phyloP scores from a whole-genome alignment of 805 yeast species.

The Hanseniaspora lachancei region DNA sequence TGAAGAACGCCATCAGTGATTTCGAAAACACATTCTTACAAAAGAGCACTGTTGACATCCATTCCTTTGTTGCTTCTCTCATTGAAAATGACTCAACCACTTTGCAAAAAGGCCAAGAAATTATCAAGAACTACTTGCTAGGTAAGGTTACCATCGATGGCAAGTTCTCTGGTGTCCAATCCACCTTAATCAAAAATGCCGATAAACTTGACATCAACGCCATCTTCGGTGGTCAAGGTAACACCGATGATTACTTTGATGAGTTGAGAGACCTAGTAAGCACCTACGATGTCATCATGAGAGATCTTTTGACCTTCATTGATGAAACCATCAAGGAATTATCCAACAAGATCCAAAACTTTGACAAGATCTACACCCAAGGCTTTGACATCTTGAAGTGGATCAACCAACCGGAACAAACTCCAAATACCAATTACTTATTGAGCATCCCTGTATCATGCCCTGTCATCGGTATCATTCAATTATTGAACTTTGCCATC shows the following conservation, averaged over 20 bases:
- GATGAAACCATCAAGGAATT: slow-evolving; percentile 56
- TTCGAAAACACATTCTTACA: slow-evolving; percentile 65
- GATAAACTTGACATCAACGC: slow-evolving; percentile 57
- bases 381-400: slow-evolving; percentile 82
- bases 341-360: slow-evolving; percentile 58
- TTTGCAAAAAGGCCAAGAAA: slow-evolving; percentile 51
- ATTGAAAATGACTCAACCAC: slow-evolving; percentile 44
- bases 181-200: slow-evolving; percentile 45
- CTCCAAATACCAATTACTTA: slow-evolving; percentile 81
- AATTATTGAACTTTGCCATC: slow-evolving; percentile 82
- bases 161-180: slow-evolving; percentile 37
- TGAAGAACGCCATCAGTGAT: slow-evolving; percentile 59
- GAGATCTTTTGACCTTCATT: slow-evolving; percentile 56
- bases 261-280: slow-evolving; percentile 79
- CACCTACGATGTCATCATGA: slow-evolving; percentile 60
- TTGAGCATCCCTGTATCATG: slow-evolving; percentile 87
- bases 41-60: slow-evolving; percentile 57
- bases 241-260: slow-evolving; percentile 92
- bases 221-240: slow-evolving; percentile 98
- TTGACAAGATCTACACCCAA: slow-evolving; percentile 80
- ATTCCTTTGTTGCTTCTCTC: slow-evolving; percentile 67
- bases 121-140: slow-evolving; percentile 66
- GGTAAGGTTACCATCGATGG: slow-evolving; percentile 41
- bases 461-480: slow-evolving; percentile 94
- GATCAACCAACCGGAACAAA: slow-evolving; percentile 71